These are phyloP conservation scores for Sideroxylon spinosum DNA, from an alignment of 179 eudicot genomes.

Conservation along the genomic window DNA sequence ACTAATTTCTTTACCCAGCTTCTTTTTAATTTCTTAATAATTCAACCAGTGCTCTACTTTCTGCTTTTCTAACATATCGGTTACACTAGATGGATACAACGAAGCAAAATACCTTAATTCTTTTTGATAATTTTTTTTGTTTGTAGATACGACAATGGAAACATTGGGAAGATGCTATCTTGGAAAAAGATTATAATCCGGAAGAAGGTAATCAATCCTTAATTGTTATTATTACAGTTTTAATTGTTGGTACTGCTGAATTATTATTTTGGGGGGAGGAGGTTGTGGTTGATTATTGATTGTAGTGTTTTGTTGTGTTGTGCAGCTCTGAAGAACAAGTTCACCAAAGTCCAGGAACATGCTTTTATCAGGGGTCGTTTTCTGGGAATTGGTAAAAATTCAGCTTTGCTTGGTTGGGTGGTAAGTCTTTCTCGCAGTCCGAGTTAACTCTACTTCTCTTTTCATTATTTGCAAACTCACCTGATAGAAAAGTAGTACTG, in stretches of 20 bases:
- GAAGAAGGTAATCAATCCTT: constrained; percentile 15
- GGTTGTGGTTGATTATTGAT: neutral
- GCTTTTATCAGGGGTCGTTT: constrained; percentile 14
- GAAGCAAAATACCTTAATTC: neutral
- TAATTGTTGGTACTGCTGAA: too few relatives aligned
- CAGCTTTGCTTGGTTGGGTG: constrained; percentile 13
- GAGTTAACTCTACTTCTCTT: neutral
- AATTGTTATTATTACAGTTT: too few relatives aligned
- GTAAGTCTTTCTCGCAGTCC: constrained; percentile 1
- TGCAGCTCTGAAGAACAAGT: constrained; percentile 5
- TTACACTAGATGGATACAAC: too few relatives aligned
- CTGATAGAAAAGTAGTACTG: neutral
- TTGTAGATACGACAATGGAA: constrained; percentile 66
- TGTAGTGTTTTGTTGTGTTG: neutral
- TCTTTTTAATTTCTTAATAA: too few relatives aligned
- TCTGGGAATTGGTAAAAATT: constrained; percentile 12
- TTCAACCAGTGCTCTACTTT: neutral
- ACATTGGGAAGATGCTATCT: constrained; percentile 69
- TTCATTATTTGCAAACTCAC: neutral
- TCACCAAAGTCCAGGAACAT: constrained; percentile 12
- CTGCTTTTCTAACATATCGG: neutral
- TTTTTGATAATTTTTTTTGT: neutral
- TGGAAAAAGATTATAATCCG: constrained; percentile 31
- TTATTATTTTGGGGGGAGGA: too few relatives aligned
- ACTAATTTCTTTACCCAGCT: too few relatives aligned